These are phyloP conservation scores for Vitis amurensis DNA, from an alignment of 164 flowering plant species.

Conservation along the genomic window DNA sequence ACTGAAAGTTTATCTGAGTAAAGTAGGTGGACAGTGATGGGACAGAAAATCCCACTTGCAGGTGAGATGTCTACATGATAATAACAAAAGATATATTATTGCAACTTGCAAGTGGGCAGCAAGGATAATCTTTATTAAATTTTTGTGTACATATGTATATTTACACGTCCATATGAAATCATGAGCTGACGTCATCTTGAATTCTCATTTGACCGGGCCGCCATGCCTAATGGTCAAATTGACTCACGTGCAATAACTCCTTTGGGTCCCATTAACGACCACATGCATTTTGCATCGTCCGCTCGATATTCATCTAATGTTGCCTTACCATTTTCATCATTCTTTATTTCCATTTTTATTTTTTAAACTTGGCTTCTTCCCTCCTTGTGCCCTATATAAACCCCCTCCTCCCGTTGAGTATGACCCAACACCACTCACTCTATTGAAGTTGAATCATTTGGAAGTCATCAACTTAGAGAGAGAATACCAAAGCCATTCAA, in stretches of 20 bases:
- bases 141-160: too few species aligned
- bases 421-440: not conserved
- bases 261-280: slow-evolving; percentile 14
- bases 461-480: not conserved
- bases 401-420: too few species aligned
- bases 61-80: too few species aligned
- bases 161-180: slow-evolving; percentile 2
- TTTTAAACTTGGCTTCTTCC: not conserved
- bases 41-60: too few species aligned
- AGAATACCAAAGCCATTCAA: not conserved
- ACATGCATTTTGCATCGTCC: not conserved
- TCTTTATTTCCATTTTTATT: not conserved
- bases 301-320: not conserved
- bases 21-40: too few species aligned
- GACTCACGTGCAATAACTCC: slow-evolving; percentile 37
- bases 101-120: not conserved
- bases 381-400: not conserved
- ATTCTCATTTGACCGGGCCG: slow-evolving; percentile 26
- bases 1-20: too few species aligned
- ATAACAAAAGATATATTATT: too few species aligned
- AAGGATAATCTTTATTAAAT: too few species aligned
- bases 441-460: too few species aligned
- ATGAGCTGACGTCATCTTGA: slow-evolving; percentile 20
- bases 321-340: not conserved
- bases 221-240: slow-evolving; percentile 20